Percentiles rank a stretch among this genome's conserved stretches.
Evolutionary conservation across 2,329 filamentous ascomycete species (phyloP).

Genomic region (Penicillium sp.): DNA sequence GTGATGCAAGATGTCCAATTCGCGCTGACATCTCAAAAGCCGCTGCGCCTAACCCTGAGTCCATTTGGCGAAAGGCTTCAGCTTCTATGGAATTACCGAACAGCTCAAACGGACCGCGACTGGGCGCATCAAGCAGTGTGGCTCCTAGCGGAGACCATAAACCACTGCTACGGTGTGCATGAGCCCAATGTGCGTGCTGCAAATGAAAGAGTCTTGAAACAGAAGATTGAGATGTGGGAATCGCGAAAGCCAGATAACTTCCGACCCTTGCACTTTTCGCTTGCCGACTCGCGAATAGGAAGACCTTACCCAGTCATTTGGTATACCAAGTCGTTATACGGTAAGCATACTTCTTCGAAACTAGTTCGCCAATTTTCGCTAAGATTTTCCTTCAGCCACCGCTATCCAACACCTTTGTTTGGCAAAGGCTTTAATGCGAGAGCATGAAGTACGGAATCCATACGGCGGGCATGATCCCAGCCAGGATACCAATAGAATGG

Average conservation of each 20-base stretch:
- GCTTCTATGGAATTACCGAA: constrained; percentile 32
- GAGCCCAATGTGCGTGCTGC: constrained; percentile 25
- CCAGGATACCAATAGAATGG: constrained; percentile 25
- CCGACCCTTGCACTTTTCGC: constrained; percentile 36
- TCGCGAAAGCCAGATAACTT: constrained; percentile 32
- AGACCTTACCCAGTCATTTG: constrained; percentile 40
- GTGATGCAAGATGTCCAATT: constrained; percentile 44
- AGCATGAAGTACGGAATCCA: constrained; percentile 29
- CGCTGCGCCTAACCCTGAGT: constrained; percentile 36
- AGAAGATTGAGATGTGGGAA: constrained; percentile 37
- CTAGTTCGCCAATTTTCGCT: not conserved
- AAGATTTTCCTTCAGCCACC: constrained; percentile 27
- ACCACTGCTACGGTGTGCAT: constrained; percentile 37
- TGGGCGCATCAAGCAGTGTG: constrained; percentile 41
- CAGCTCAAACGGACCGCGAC: constrained; percentile 34
- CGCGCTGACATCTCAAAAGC: constrained; percentile 38
- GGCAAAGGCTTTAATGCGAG: constrained; percentile 35
- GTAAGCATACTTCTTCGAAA: constrained; percentile 23
- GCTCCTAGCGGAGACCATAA: constrained; percentile 40
- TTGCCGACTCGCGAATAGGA: constrained; percentile 30
- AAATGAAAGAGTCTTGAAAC: constrained; percentile 28
- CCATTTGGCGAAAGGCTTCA: constrained; percentile 38
- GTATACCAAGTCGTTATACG: constrained; percentile 39
- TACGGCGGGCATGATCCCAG: constrained; percentile 17
- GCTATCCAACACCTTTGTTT: constrained; percentile 41